Evolutionary conservation across 2,329 filamentous ascomycete species (phyloP).

Genomic region (Dothideomycetes sp.): DNA sequence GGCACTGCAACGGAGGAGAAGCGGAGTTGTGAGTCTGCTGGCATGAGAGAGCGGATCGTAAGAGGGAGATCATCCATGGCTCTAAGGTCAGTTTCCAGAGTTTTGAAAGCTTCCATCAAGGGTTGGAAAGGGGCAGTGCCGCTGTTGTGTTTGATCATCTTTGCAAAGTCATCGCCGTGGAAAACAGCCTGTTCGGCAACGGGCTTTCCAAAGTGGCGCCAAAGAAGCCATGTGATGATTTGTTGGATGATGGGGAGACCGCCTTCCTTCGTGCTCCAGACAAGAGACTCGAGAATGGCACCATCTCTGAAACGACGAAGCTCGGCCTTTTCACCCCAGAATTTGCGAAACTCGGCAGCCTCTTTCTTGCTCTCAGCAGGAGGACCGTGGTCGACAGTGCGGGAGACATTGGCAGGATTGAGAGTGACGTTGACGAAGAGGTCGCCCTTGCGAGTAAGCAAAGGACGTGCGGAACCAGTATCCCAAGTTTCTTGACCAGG

Average conservation of each 20-base stretch:
- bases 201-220: conserved; percentile 54
- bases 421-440: conserved; percentile 60
- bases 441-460: conserved; percentile 17
- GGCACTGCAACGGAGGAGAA: conserved; percentile 56
- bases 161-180: conserved; percentile 37
- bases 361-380: conserved; percentile 75
- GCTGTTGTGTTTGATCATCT: conserved; percentile 27
- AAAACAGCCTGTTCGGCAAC: conserved; percentile 35
- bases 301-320: conserved; percentile 91
- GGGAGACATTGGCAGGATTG: conserved; percentile 59
- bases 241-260: conserved; percentile 61
- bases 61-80: conserved; percentile 73
- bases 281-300: conserved; percentile 81
- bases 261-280: conserved; percentile 58
- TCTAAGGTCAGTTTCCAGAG: conserved; percentile 67
- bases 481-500: conserved; percentile 22
- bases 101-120: conserved; percentile 57
- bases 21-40: conserved; percentile 61
- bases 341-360: conserved; percentile 69
- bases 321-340: conserved; percentile 93
- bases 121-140: conserved; percentile 50
- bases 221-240: conserved; percentile 62
- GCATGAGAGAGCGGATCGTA: conserved; percentile 69
- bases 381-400: conserved; percentile 80
- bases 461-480: conserved; percentile 19